phyloP scores from a whole-genome alignment of 305 asterid genomes.

The Lippia alba region DNA sequence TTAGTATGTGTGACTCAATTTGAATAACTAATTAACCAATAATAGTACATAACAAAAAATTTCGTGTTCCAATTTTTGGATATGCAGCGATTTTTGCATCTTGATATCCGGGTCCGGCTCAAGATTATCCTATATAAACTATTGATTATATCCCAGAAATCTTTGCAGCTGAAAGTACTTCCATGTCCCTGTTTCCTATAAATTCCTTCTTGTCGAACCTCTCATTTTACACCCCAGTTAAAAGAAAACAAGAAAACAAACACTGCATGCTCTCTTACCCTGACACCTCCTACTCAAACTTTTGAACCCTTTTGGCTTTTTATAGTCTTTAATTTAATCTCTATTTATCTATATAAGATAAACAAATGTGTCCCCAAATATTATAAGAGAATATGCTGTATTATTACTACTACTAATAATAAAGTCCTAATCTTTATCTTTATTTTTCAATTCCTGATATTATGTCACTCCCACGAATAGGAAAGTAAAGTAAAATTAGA shows the following conservation, averaged over 20 bases:
- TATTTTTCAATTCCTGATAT: constrained; percentile 7
- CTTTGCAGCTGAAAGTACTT: constrained; percentile 63
- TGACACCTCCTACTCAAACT: constrained; percentile 49
- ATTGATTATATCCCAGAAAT: constrained; percentile 46
- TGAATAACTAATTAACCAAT: too few species aligned
- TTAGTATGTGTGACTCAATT: too few species aligned
- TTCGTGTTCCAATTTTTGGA: too few species aligned
- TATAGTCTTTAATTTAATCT: constrained; percentile 9
- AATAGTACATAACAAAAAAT: too few species aligned
- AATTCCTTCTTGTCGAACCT: constrained; percentile 50
- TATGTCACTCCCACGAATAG: constrained; percentile 32
- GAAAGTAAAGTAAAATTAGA: constrained; percentile 1
- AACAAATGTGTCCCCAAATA: not conserved
- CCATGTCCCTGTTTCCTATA: constrained; percentile 59
- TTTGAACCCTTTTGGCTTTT: constrained; percentile 41
- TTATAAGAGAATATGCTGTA: not conserved
- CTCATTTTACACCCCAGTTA: constrained; percentile 24
- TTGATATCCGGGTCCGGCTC: too few species aligned
- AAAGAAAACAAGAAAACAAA: constrained; percentile 47
- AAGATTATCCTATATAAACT: not conserved
- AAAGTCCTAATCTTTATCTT: constrained; percentile 17
- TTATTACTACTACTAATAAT: not conserved
- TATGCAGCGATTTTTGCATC: too few species aligned
- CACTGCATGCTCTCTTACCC: constrained; percentile 50
- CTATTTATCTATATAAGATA: not conserved